These are phyloP conservation scores for Mytilinidion resinicola DNA, from an alignment of 495 filamentous ascomycete species.

Conservation along the genomic window DNA sequence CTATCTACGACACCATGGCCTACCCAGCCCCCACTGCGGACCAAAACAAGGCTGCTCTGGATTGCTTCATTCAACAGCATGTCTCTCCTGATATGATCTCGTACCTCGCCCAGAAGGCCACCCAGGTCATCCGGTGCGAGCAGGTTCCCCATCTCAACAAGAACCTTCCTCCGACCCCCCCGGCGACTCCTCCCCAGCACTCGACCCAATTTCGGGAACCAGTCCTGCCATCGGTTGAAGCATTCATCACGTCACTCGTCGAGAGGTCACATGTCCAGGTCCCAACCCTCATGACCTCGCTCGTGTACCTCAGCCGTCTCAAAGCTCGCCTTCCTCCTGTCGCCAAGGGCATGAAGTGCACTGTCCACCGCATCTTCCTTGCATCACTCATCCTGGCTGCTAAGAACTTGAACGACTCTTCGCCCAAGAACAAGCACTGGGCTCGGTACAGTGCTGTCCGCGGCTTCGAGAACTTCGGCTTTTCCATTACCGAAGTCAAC, in stretches of 20 bases:
- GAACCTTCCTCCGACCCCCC: conserved; percentile 62
- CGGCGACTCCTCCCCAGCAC: conserved; percentile 57
- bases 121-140: conserved; percentile 88
- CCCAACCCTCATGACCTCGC: conserved; percentile 89
- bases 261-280: conserved; percentile 93
- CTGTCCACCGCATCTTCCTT: conserved; percentile 82
- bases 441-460: conserved; percentile 77
- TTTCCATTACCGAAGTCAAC: conserved; percentile 91
- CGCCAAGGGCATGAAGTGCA: conserved; percentile 95
- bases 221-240: conserved; percentile 68
- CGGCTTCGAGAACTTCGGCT: conserved; percentile 76
- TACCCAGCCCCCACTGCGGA: conserved; percentile 34
- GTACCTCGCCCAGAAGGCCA: conserved; percentile 76
- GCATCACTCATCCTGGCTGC: conserved; percentile 72
- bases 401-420: conserved; percentile 82
- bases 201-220: conserved; percentile 38
- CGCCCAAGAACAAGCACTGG: conserved; percentile 99
- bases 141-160: conserved; percentile 44
- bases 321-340: conserved; percentile 79
- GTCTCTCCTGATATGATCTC: conserved; percentile 80
- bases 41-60: conserved; percentile 75
- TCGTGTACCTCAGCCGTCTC: conserved; percentile 86
- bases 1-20: conserved; percentile 34
- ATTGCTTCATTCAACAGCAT: conserved; percentile 77
- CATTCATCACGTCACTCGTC: conserved; percentile 86